Base-by-base conservation (phyloP, 352 stramenopile genomes). In the Phytophthora podocarpi region DNA sequence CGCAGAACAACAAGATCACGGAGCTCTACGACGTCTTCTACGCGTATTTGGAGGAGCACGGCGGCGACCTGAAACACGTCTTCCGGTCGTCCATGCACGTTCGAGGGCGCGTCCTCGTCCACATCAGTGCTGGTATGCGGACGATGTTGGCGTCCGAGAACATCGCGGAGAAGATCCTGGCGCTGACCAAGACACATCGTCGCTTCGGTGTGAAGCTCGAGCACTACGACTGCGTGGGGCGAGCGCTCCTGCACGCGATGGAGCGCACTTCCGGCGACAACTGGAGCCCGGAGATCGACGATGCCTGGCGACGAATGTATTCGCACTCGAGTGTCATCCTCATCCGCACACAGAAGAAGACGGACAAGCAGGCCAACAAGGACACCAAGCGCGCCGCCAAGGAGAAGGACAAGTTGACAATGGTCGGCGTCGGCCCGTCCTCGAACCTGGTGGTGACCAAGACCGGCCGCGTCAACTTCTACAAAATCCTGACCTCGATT, bases 91-190 rank as follows among this genome's bases (percentile, higher is more conserved):
- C 78, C 3, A 79, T 82, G 59, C 72, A 85, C 24, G 47, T 83
- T 4, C 66, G 72, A 15, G 68, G 76, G 21, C 66, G 66, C 12
- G 78, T 83, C 13, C 72, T 87, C 0, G 61, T 85, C 2, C 74
- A 87, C 36, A 85, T 85, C 45, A 82, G 71, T 35, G 60, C 62
- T n/a, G 78, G 74, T 21, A 83, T 85, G 65, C 72, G 75, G n/a
- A 76, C 63, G 0, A 66, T 87, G 64, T 45, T 87, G 10, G 53
- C 59, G 5, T 62, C 62, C 0, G 67, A 76, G 20, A 70, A 64
- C 30, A 65, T 82, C 11, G 18, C 59, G 1, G 74, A 82, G 11
- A 77, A 76, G 11, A 57, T 83, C 10, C n/a, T 70, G 5, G 35
- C 58, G 26, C 58, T 86, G 10, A 82, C 72, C 26, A 78, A 77